phyloP scores from a whole-genome alignment of 768 basidiomycete species.

The Coprinellus micaceus region DNA sequence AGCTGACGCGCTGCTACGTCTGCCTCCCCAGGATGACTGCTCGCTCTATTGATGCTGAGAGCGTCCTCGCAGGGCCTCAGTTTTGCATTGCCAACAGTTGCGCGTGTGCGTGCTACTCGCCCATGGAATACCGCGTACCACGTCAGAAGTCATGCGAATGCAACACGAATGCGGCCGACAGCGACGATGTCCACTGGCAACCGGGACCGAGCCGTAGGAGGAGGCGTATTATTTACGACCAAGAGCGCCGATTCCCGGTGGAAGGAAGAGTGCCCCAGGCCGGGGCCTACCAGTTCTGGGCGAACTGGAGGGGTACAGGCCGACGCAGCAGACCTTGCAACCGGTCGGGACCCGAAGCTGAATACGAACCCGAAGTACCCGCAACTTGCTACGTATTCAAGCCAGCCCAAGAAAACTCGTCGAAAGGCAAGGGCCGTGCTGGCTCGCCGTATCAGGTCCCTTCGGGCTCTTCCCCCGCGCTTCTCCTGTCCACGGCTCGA shows the following conservation, averaged over 20 bases:
- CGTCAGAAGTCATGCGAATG: background rate
- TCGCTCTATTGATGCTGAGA: constrained; percentile 75
- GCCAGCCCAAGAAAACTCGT: background rate
- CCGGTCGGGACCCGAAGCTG: too few species aligned
- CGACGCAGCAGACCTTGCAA: too few species aligned
- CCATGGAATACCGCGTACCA: constrained; percentile 5
- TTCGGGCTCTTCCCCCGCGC: background rate
- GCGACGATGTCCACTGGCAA: background rate
- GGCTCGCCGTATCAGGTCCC: background rate
- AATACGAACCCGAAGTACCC: background rate
- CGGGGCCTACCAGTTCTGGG: background rate
- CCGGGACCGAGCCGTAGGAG: background rate
- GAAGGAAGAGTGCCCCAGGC: background rate
- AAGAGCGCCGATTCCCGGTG: background rate
- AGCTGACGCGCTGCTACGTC: background rate
- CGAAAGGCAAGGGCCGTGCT: background rate
- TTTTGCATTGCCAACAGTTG: constrained; percentile 36
- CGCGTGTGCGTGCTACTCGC: constrained; percentile 3
- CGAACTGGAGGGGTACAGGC: background rate
- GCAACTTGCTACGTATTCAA: background rate
- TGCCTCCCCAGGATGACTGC: constrained; percentile 62
- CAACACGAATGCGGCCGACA: background rate
- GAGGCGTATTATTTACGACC: background rate
- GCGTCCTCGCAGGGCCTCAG: constrained; percentile 74
- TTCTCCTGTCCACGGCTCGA: background rate